A percentile compares a stretch with the other conserved stretches of the same genome.
These are phyloP conservation scores for Ceratobasidium sp. DNA, from an alignment of 1,284 basidiomycete species.

Conservation along the genomic window DNA sequence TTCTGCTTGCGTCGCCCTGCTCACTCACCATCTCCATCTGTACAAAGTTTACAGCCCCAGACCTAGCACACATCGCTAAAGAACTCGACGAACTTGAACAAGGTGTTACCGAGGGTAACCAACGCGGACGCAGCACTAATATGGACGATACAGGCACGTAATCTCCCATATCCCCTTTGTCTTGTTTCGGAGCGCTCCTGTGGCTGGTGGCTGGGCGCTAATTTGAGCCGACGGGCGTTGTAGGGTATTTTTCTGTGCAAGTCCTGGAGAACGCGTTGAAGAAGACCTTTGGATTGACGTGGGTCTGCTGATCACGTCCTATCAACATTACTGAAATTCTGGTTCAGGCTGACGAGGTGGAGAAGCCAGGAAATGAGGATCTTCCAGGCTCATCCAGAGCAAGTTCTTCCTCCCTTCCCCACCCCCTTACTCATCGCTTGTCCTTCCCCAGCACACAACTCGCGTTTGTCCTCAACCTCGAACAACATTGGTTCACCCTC, in stretches of 20 bases:
- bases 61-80: conserved; percentile 82
- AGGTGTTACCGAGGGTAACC: conserved; percentile 56
- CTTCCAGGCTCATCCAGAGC: conserved; percentile 82
- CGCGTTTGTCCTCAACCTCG: conserved; percentile 86
- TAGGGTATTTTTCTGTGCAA: conserved; percentile 87
- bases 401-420: conserved; percentile 49
- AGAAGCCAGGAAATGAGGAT: conserved; percentile 79
- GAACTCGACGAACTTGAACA: conserved; percentile 61
- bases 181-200: conserved; percentile 43
- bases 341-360: conserved; percentile 74
- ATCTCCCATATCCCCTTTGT: conserved; percentile 1
- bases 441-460: conserved; percentile 68
- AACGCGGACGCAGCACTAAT: conserved; percentile 65
- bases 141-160: conserved; percentile 85
- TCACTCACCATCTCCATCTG: conserved; percentile 8
- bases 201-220: conserved; percentile 44
- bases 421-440: conserved; percentile 21
- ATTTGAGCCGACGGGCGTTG: neutral
- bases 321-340: neutral
- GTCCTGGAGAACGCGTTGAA: conserved; percentile 80
- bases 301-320: conserved; percentile 45
- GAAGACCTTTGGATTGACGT: conserved; percentile 79
- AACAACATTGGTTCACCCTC: conserved; percentile 88
- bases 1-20: conserved; percentile 17
- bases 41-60: conserved; percentile 77